Evolutionary conservation across 192 early-diverging fungal genomes (phyloP), one percentile per base, ranked within the genome.

Genomic region (Gaertneriomyces semiglobifer): DNA sequence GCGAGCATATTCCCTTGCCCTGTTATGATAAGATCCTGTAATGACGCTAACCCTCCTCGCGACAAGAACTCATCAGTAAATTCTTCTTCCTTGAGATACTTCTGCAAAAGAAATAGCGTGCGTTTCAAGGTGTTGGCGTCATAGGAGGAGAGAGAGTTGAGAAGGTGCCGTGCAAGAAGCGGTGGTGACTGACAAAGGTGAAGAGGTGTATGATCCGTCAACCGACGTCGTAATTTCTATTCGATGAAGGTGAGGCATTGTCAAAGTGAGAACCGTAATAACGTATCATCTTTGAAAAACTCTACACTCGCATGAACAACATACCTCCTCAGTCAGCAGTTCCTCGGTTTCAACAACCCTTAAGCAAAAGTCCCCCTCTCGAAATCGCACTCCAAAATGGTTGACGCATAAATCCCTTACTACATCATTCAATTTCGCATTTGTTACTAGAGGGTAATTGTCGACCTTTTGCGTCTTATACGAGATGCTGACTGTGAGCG

Each of bases 1-100:
- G 88, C 88, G 5, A 89, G 68, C 4, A 86, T 89, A 58, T 89
- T 89, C 10, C 88, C 87, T 65, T 66, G 73, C 2, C 73, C 56
- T 33, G 78, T 81, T 55, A 80, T 79, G 47, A 89, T 86, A 47
- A 81, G 73, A 12, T 81, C 79, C 48, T 88, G 85, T 10, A 89
- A 70, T 18, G 77, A 77, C 47, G 78, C 66, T 20, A 86, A 65
- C 9, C 88, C 88, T 11, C 77, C 82, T 41, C 76, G 55, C 39
- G 71, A 62, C 45, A 88, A 71, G 54, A 89, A 89, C 61, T 85
- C 87, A 42, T 80, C 73, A 1, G 77, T 80, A 73, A 89, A 89
- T 51, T 89, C 84, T 1, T 74, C 68, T 71, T 89, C 88, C 67
- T 84, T 87, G 9, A 88, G 64, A 46, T 81, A 84, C 54, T 88